A percentile compares a stretch with the other conserved stretches of the same genome.
These are phyloP conservation scores for Chaetomium strumarium DNA, from an alignment of 2,329 filamentous ascomycete species.

Conservation along the genomic window DNA sequence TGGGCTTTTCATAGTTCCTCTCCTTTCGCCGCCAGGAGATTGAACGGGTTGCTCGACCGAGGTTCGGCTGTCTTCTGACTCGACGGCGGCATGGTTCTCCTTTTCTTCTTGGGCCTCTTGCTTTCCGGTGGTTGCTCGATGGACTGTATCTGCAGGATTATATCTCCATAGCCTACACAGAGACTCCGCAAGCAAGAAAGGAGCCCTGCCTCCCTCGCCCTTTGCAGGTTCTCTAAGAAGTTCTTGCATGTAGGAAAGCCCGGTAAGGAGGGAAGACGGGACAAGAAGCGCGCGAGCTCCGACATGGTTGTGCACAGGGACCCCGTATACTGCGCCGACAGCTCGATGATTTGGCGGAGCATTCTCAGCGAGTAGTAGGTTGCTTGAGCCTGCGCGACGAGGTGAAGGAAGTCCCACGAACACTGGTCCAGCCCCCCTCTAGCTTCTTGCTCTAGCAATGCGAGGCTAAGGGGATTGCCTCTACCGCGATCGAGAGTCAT, in stretches of 20 bases:
- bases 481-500: constrained; percentile 30
- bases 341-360: constrained; percentile 43
- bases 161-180: constrained; percentile 14
- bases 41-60: constrained; percentile 17
- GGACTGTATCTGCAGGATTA: constrained; percentile 9
- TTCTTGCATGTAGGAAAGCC: constrained; percentile 13
- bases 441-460: constrained; percentile 27
- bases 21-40: constrained; percentile 10
- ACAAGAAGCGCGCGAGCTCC: background rate
- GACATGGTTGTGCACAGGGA: background rate
- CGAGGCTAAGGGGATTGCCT: constrained; percentile 26
- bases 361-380: constrained; percentile 57
- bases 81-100: constrained; percentile 4
- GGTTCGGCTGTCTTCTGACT: constrained; percentile 2
- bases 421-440: constrained; percentile 29
- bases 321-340: constrained; percentile 22
- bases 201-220: constrained; percentile 11
- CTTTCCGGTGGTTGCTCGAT: constrained; percentile 5
- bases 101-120: constrained; percentile 17
- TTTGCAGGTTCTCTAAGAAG: constrained; percentile 16
- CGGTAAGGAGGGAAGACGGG: constrained; percentile 15
- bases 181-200: constrained; percentile 13
- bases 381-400: constrained; percentile 55
- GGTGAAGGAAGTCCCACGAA: constrained; percentile 56
- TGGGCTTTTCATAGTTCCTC: background rate